These are phyloP conservation scores for Rhodotorula sp. DNA, from an alignment of 1,284 basidiomycete genomes.

Conservation along the genomic window DNA sequence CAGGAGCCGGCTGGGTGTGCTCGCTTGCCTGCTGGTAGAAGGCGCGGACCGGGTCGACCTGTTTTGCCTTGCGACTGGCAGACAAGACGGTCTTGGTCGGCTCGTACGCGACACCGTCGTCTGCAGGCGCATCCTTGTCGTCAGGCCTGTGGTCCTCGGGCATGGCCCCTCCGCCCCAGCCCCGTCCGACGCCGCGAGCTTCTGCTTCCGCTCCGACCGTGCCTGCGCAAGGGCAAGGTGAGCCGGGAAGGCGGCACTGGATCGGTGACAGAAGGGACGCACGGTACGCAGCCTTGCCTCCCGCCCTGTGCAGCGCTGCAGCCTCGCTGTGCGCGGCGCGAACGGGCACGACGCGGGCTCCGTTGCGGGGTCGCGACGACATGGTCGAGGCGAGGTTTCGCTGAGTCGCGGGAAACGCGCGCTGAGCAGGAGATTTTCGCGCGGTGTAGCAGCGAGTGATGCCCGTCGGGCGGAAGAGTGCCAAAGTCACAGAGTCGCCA, in stretches of 20 bases:
- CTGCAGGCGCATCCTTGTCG: not conserved
- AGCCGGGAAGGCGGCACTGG: not conserved
- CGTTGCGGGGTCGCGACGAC: not conserved
- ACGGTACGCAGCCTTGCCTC: not conserved
- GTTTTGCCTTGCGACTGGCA: not conserved
- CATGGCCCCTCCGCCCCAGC: slow-evolving; percentile 8
- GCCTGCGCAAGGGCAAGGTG: too few relatives aligned
- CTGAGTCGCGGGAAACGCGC: too few relatives aligned
- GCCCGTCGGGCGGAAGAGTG: too few relatives aligned
- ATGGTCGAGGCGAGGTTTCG: not conserved
- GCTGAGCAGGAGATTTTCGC: too few relatives aligned
- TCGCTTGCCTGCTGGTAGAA: not conserved
- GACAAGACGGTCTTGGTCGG: not conserved
- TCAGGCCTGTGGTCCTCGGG: not conserved
- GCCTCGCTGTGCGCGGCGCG: not conserved
- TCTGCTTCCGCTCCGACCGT: not conserved
- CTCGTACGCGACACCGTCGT: not conserved
- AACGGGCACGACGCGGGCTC: not conserved
- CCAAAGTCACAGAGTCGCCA: too few relatives aligned
- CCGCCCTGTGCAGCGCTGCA: not conserved
- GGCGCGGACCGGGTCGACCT: not conserved
- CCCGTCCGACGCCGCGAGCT: not conserved
- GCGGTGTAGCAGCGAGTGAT: too few relatives aligned
- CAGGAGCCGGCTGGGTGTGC: not conserved
- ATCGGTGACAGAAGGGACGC: not conserved